Evolutionary conservation across 345 rosid species (phyloP), one percentile per base, ranked within the genome.

Genomic region (Firmiana major): DNA sequence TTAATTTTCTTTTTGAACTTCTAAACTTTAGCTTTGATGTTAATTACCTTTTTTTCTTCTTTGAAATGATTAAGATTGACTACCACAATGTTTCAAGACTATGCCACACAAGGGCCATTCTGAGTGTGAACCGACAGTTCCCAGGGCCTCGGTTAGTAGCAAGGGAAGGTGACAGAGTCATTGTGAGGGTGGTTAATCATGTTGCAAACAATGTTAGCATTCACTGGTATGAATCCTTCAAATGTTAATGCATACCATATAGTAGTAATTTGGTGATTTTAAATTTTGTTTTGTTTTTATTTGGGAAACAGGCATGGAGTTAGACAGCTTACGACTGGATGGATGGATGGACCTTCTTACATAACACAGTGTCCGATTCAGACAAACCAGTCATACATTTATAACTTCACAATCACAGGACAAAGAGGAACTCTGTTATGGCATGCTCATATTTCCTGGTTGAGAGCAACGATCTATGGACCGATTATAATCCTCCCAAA

Each of bases 371-470:
- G 91, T 80, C 94, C 92, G 3, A 89, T 90, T 46, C 91, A 84
- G 65, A 81, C 87, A 43, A 81, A 83, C 72, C 88, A 86, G 70
- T 79, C 80, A 3, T 91, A 75, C 77, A 76, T 77, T 0, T 86
- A 88, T 80, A 91, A 85, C 77, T 91, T 91, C 88, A 91, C 93
- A 40, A 77, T 86, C 34, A 80, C 83, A 15, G 94, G 90, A 22
- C 91, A 89, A 71, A 83, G 90, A 79, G 93, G 93, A 65, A 89
- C 94, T 42, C 81, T 89, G 7, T 81, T 78, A 3, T 94, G 90
- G 87, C 97, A 93, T 79, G 95, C 94, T 71, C 98, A 94, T 75
- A 66, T 80, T 34, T 84, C 90, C 21, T 89, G 92, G 92, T 77
- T 90, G 17, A 82, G 94, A 77, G 79, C 88, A 4, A 74, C 88